Base-by-base conservation (phyloP, 2,329 filamentous ascomycete genomes). In the Calonectria montana region DNA sequence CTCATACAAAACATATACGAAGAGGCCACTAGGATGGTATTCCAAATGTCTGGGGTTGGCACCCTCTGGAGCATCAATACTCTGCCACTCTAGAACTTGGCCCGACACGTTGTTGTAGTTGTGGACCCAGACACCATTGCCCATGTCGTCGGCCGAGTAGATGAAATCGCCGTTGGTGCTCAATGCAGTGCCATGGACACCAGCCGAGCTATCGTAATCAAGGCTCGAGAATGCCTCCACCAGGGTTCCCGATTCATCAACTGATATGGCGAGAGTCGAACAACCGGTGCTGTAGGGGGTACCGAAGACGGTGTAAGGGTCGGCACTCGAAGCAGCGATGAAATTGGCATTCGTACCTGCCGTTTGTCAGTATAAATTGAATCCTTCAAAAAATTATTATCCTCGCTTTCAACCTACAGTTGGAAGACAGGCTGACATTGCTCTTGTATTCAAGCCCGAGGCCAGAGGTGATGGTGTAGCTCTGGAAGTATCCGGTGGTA, bases 121-220 rank as follows among this genome's bases (percentile, higher is more conserved):
- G 21, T 73, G 72, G 13, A 72, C 69, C 72, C 72, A 73, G 23
- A 73, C 47, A 13, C 69, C 72, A 25, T 73, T 72, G 4, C 72
- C 72, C 55, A 69, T 73, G 18, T 73, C 72, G 3, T 73, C 72
- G 8, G 69, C 72, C 9, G 72, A 73, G 25, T 73, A 73, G 18
- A 73, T 47, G 47, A 73, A 73, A 16, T 72, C 57, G 18, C 43
- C 37, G 15, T 63, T 23, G 7, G 57, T 57, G 43, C 72, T 73
- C 37, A 73, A 35, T 4, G 69, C 47, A 8, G 59, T 55, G 1
- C 72, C 72, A 55, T 73, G 72, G 35, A 72, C 55, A 6, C 69
- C 72, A 6, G 53, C 39, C 3, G 39, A 21, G 16, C 53, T 69
- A 7, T 48, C n/a, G 37, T 73, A 73, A 16, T 50, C 29, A 1